These are phyloP conservation scores for Gonapodya sp. DNA, from an alignment of 192 early-diverging fungal genomes.

Conservation along the genomic window DNA sequence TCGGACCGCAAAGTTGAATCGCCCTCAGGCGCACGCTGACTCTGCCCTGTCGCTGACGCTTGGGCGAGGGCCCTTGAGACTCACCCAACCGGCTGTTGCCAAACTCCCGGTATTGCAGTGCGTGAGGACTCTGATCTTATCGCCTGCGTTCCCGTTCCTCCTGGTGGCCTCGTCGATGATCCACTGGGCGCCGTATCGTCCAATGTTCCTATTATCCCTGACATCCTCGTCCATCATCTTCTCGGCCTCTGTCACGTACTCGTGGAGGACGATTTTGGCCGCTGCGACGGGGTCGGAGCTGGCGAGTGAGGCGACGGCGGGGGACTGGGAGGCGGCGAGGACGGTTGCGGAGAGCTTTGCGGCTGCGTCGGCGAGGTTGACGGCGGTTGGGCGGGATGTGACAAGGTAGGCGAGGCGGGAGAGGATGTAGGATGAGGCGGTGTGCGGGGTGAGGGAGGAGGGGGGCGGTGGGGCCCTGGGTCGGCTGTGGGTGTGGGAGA, in stretches of 20 bases:
- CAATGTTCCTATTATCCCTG: conserved; percentile 79
- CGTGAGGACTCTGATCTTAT: conserved; percentile 59
- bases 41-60: background rate
- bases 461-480: conserved; percentile 4
- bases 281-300: background rate
- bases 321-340: background rate
- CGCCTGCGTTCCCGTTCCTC: background rate
- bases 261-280: conserved; percentile 31
- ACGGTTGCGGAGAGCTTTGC: conserved; percentile 34
- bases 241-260: conserved; percentile 67
- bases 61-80: background rate
- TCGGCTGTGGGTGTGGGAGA: conserved; percentile 17
- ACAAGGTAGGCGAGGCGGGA: conserved; percentile 62
- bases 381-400: conserved; percentile 90
- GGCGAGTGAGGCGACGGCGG: background rate
- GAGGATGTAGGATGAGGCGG: conserved; percentile 40
- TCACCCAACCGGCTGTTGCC: conserved; percentile 58
- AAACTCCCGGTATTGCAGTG: conserved; percentile 90
- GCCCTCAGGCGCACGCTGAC: no score
- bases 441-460: conserved; percentile 17
- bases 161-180: conserved; percentile 34
- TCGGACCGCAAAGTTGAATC: no score
- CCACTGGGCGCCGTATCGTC: conserved; percentile 64
- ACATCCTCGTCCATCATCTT: conserved; percentile 79
- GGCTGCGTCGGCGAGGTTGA: conserved; percentile 90